Percentiles rank a stretch among this genome's conserved stretches.
Conservation (phyloP, 345 rosid species). For the Populus alba region DNA sequence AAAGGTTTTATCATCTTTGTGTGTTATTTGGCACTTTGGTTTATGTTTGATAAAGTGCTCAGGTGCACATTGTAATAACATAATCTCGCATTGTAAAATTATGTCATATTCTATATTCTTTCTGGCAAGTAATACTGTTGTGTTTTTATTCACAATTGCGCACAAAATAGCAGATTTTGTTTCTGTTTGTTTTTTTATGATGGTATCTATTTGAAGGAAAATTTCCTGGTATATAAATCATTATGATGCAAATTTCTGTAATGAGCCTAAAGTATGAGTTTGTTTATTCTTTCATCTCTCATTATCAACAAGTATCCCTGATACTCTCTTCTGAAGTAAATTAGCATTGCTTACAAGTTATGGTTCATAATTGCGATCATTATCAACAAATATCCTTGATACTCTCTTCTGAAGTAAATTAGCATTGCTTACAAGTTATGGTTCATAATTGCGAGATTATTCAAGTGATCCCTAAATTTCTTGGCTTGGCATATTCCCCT, state of each 20-base stretch:
- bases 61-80: neutral
- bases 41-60: neutral
- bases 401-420: neutral
- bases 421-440: neutral
- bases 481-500: neutral
- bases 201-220: neutral
- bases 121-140: too few species aligned
- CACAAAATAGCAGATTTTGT: neutral
- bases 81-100: neutral
- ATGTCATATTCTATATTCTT: neutral
- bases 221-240: neutral
- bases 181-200: neutral
- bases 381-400: neutral
- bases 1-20: constrained; percentile 3
- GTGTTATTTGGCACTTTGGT: neutral
- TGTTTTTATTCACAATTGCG: neutral
- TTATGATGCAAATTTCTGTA: neutral
- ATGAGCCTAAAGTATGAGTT: too few species aligned
- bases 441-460: neutral
- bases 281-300: neutral
- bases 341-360: neutral
- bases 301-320: neutral
- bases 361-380: neutral
- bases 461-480: neutral
- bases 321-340: neutral